Percentiles rank a stretch among this genome's conserved stretches.
Evolutionary conservation across 140 eudicot species (phyloP).

Genomic region (Cichorium intybus): DNA sequence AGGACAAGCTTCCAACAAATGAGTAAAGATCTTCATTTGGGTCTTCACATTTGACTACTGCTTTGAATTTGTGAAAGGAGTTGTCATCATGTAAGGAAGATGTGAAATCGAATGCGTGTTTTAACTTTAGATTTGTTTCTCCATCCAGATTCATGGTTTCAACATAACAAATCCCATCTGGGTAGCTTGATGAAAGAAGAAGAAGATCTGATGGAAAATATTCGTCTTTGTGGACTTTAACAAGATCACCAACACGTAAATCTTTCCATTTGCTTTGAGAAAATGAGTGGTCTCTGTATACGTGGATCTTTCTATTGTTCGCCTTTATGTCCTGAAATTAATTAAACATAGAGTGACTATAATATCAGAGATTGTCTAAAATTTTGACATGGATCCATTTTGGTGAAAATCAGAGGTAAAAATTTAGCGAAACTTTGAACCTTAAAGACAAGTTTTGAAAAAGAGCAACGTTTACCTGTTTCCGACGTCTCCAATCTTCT

Average conservation of each 20-base stretch:
- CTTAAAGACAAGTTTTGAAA: not conserved
- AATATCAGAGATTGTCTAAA: no score
- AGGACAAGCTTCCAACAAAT: constrained; percentile 64
- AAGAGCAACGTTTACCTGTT: constrained; percentile 51
- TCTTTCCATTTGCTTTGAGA: constrained; percentile 71
- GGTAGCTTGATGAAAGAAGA: constrained; percentile 87
- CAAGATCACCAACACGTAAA: constrained; percentile 82
- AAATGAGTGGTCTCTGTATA: constrained; percentile 42
- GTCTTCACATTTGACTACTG: constrained; percentile 86
- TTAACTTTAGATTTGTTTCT: constrained; percentile 88
- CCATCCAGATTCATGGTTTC: constrained; percentile 98
- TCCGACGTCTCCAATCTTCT: constrained; percentile 91
- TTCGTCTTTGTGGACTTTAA: constrained; percentile 75
- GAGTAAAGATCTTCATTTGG: constrained; percentile 93
- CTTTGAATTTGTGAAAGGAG: constrained; percentile 59
- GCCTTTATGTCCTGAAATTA: constrained; percentile 86
- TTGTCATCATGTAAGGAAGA: constrained; percentile 50
- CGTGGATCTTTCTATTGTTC: constrained; percentile 69
- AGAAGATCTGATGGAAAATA: constrained; percentile 97
- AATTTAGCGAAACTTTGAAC: not conserved
- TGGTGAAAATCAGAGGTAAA: not conserved
- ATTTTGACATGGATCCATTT: no score
- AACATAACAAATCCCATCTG: constrained; percentile 93
- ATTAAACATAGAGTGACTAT: not conserved
- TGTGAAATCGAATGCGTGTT: constrained; percentile 81